A percentile compares a stretch with the other conserved stretches of the same genome.
Evolutionary conservation across 2,329 filamentous ascomycete species (phyloP).

Genomic region (Penicillium thymicola): DNA sequence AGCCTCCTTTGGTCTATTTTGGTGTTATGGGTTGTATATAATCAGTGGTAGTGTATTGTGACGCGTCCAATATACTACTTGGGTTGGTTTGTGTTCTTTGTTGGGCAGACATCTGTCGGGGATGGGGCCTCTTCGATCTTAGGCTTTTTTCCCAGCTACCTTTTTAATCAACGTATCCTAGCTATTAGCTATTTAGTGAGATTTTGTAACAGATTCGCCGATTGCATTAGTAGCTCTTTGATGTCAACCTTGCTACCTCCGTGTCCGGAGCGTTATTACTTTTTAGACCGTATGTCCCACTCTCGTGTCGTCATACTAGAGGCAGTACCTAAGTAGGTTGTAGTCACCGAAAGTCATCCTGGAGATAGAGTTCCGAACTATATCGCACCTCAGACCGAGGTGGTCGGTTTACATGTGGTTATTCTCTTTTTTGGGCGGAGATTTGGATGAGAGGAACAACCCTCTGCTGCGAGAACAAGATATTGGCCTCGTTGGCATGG

Average conservation of each 20-base stretch:
- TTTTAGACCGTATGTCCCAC: too few species aligned
- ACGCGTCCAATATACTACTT: constrained; percentile 16
- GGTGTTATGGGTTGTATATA: constrained; percentile 34
- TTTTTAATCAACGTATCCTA: constrained; percentile 8
- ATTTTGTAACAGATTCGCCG: not conserved
- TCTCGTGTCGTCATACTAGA: too few species aligned
- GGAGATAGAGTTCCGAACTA: too few species aligned
- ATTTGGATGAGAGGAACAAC: too few species aligned
- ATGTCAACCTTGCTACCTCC: not conserved
- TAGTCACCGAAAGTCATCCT: too few species aligned
- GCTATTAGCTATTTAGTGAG: not conserved
- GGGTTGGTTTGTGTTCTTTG: constrained; percentile 10
- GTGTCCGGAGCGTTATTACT: not conserved
- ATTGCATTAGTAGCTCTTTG: not conserved
- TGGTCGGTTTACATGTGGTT: too few species aligned
- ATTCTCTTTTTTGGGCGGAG: too few species aligned
- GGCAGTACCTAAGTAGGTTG: too few species aligned
- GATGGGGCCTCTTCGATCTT: not conserved
- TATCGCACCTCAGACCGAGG: too few species aligned
- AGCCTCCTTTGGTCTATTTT: constrained; percentile 8
- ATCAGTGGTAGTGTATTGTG: constrained; percentile 20
- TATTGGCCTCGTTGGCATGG: too few species aligned
- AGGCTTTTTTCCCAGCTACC: constrained; percentile 4
- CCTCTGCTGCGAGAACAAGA: too few species aligned
- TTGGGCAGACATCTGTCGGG: not conserved